phyloP scores from a whole-genome alignment of 2,329 filamentous ascomycete genomes.

The Aspergillus floridensis region DNA sequence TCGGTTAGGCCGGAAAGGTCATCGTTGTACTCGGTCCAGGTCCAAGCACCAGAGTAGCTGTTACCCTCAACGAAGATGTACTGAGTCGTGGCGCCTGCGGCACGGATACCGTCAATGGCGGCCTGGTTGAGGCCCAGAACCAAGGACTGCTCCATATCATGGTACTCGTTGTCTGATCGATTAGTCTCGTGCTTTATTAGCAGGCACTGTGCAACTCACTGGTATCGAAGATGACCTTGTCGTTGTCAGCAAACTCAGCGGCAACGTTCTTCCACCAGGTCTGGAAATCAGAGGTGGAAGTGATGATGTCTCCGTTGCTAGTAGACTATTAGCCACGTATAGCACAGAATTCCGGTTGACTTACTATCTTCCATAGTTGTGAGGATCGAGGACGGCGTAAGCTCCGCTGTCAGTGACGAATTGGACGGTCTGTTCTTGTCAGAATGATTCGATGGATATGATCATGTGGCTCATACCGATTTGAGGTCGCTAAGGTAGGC shows the following conservation, averaged over 20 bases:
- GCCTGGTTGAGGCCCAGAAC: slow-evolving; percentile 63
- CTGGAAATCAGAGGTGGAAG: slow-evolving; percentile 52
- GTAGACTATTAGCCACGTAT: background rate
- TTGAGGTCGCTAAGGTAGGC: slow-evolving; percentile 46
- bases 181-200: slow-evolving; percentile 29
- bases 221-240: slow-evolving; percentile 61
- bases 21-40: slow-evolving; percentile 47
- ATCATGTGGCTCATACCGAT: slow-evolving; percentile 14
- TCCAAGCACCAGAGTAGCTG: slow-evolving; percentile 47
- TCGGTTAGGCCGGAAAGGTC: slow-evolving; percentile 52
- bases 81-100: slow-evolving; percentile 55
- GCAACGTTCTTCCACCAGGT: slow-evolving; percentile 60
- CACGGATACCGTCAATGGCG: slow-evolving; percentile 62
- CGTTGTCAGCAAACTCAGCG: slow-evolving; percentile 52
- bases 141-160: slow-evolving; percentile 60
- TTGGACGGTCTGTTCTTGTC: slow-evolving; percentile 27
- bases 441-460: background rate
- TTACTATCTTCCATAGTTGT: slow-evolving; percentile 56
- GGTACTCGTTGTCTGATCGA: slow-evolving; percentile 59
- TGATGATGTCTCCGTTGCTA: slow-evolving; percentile 27
- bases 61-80: slow-evolving; percentile 63
- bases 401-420: slow-evolving; percentile 48
- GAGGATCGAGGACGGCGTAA: slow-evolving; percentile 58
- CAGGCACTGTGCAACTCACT: slow-evolving; percentile 31
- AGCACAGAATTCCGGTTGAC: slow-evolving; percentile 1